A percentile compares a stretch with the other conserved stretches of the same genome.
Evolutionary conservation across 768 basidiomycete genomes (phyloP).

Genomic region (Dioszegia crocea): DNA sequence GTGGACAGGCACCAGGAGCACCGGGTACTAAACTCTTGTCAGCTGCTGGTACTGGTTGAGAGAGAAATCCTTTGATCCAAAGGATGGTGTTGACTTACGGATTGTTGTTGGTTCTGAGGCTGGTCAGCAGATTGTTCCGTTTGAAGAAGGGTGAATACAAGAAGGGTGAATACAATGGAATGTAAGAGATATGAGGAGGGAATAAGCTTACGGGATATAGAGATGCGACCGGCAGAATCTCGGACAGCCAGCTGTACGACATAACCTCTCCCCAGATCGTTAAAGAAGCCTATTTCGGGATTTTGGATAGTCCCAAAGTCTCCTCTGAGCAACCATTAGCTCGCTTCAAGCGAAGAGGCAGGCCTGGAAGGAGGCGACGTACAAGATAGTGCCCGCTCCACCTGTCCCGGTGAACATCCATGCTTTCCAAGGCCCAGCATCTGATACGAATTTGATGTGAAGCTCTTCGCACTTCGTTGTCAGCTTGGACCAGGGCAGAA

Average conservation of each 20-base stretch:
- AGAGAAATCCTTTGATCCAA: too few species aligned
- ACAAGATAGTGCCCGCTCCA: constrained; percentile 2
- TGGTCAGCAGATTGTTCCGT: too few species aligned
- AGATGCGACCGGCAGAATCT: neutral
- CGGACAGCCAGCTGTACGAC: neutral
- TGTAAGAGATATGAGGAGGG: too few species aligned
- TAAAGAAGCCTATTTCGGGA: neutral
- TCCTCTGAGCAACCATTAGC: too few species aligned
- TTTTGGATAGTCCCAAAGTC: neutral
- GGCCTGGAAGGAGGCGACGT: neutral
- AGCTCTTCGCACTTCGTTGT: neutral
- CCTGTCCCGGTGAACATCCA: constrained; percentile 3
- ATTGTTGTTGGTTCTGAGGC: too few species aligned
- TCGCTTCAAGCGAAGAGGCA: neutral
- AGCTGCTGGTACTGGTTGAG: too few species aligned
- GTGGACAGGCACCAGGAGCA: too few species aligned
- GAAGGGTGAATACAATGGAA: too few species aligned
- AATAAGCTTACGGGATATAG: neutral
- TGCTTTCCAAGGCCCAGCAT: neutral
- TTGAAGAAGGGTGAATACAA: too few species aligned
- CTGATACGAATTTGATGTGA: neutral
- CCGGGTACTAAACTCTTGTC: too few species aligned
- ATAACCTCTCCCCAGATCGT: neutral
- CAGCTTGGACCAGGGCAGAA: neutral
- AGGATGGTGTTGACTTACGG: too few species aligned